Percentiles rank a stretch among this genome's conserved stretches.
Conservation (phyloP, 2,329 filamentous ascomycete species). For the Colletotrichum destructivum region DNA sequence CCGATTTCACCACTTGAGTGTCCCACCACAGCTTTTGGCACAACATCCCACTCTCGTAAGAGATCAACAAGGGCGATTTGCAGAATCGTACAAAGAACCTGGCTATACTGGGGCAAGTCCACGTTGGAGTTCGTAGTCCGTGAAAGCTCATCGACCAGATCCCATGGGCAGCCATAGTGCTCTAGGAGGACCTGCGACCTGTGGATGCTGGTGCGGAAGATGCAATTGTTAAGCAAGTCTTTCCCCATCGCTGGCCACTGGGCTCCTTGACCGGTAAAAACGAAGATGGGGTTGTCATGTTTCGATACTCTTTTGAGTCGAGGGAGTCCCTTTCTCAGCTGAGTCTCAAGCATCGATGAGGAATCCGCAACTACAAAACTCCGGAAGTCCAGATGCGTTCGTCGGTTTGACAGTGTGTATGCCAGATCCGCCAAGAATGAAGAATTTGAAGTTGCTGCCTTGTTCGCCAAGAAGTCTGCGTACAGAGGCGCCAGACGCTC, state of each 20-base stretch:
- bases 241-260: conserved; percentile 54
- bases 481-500: not conserved
- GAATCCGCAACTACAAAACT: conserved; percentile 24
- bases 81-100: conserved; percentile 61
- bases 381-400: conserved; percentile 10
- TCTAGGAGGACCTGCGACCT: conserved; percentile 12
- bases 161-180: conserved; percentile 25
- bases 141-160: conserved; percentile 16
- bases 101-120: conserved; percentile 46
- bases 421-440: conserved; percentile 4
- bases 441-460: conserved; percentile 4
- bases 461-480: conserved; percentile 1
- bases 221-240: conserved; percentile 46
- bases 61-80: conserved; percentile 63
- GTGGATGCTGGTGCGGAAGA: conserved; percentile 20
- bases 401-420: not conserved
- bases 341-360: conserved; percentile 5
- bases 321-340: not conserved
- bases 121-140: conserved; percentile 2
- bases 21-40: conserved; percentile 16
- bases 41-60: conserved; percentile 59
- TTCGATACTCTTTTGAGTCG: conserved; percentile 6
- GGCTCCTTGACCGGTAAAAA: conserved; percentile 57
- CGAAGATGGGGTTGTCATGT: conserved; percentile 39
- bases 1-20: conserved; percentile 35